These are phyloP conservation scores for Populus hybrid DNA, from an alignment of 441 rosid species.

Conservation along the genomic window DNA sequence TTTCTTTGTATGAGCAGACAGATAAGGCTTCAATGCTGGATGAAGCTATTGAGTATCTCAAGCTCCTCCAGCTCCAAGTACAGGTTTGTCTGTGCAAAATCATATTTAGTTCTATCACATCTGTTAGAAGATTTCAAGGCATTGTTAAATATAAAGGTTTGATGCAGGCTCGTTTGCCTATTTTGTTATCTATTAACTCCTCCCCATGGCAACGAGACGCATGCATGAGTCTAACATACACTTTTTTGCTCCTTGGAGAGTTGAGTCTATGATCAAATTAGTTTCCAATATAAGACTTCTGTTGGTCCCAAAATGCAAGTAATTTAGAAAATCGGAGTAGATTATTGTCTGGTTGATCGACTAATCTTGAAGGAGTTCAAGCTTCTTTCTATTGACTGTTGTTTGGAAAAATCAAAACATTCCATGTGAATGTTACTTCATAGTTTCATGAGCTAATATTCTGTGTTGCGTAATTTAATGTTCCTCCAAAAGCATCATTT, in stretches of 20 bases:
- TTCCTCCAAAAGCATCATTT: no score
- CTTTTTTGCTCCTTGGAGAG: neutral
- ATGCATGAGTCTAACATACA: neutral
- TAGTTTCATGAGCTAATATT: no score
- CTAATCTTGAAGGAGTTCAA: neutral
- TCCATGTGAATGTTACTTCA: no score
- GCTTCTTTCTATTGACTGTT: neutral
- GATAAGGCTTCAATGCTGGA: slow-evolving; percentile 83
- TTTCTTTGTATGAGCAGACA: slow-evolving; percentile 37
- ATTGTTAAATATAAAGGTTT: neutral
- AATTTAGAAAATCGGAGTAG: neutral
- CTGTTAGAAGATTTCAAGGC: neutral
- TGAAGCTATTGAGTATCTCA: slow-evolving; percentile 71
- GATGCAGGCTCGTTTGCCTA: neutral
- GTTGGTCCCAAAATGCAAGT: neutral
- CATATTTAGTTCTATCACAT: neutral
- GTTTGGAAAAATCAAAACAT: no score
- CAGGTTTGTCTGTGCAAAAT: slow-evolving; percentile 38
- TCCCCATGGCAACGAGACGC: neutral
- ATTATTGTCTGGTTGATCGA: neutral
- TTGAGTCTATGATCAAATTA: neutral
- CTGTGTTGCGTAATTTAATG: no score
- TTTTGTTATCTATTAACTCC: neutral
- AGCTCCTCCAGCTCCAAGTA: slow-evolving; percentile 79
- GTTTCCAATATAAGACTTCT: neutral